Evolutionary conservation across 371 early-diverging fungal species (phyloP).

Genomic region (Haplosporangium sp.): DNA sequence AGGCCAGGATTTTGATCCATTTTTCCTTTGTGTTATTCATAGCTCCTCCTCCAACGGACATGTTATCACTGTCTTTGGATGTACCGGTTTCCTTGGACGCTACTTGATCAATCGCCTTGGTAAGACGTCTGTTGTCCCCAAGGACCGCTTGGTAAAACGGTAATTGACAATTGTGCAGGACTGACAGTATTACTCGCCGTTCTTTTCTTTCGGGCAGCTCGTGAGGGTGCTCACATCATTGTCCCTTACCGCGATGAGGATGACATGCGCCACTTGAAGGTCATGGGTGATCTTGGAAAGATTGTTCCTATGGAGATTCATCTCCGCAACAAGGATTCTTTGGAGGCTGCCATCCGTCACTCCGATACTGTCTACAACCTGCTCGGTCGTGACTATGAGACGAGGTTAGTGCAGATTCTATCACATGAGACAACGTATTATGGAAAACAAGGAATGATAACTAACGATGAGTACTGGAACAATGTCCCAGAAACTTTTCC

Average conservation of each 20-base stretch:
- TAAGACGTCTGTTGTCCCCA: too few species aligned
- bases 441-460: too few species aligned
- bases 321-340: constrained; percentile 83
- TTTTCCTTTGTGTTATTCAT: background rate
- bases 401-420: constrained; percentile 66
- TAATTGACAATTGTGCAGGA: too few species aligned
- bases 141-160: too few species aligned
- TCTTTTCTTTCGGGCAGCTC: constrained; percentile 49
- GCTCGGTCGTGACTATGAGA: constrained; percentile 91
- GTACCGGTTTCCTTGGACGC: constrained; percentile 96
- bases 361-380: constrained; percentile 96
- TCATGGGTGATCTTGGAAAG: constrained; percentile 96
- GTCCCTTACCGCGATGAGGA: constrained; percentile 92
- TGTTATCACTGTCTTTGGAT: constrained; percentile 95
- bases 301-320: constrained; percentile 93
- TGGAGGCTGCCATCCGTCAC: constrained; percentile 88
- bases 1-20: background rate
- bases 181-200: background rate
- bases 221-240: constrained; percentile 91
- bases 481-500: constrained; percentile 91
- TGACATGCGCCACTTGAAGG: constrained; percentile 88
- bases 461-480: background rate
- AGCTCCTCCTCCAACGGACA: constrained; percentile 85
- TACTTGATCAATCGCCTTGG: constrained; percentile 93
- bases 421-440: background rate